These are phyloP conservation scores for carrot (Daucus carota) DNA, from an alignment of 129 eudicot genomes.

Conservation along the genomic window DH1_v3.0 NC_030382.2:29822001-29822500, in stretches of 20 bases:
- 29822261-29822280: conserved; percentile 29
- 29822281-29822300: neutral
- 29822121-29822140: conserved; percentile 28
- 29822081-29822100: conserved; percentile 96
- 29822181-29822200: conserved; percentile 34
- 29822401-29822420: neutral
- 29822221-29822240: conserved; percentile 96
- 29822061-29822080: conserved; percentile 97
- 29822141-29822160: neutral
- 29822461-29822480: neutral
- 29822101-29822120: conserved; percentile 99
- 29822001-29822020: conserved; percentile 75
- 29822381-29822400: neutral
- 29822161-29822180: conserved; percentile 8
- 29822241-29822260: conserved; percentile 97
- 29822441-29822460: neutral
- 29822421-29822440: neutral
- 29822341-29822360: neutral
- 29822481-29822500: neutral
- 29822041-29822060: conserved; percentile 98
- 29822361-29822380: neutral
- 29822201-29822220: conserved; percentile 95
- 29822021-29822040: conserved; percentile 93
- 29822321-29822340: neutral
- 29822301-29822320: neutral